A percentile compares a stretch with the other conserved stretches of the same genome.
These are phyloP conservation scores for Ceratocystis alfenasii DNA, from an alignment of 2,329 filamentous ascomycete species.

Conservation along the genomic window DNA sequence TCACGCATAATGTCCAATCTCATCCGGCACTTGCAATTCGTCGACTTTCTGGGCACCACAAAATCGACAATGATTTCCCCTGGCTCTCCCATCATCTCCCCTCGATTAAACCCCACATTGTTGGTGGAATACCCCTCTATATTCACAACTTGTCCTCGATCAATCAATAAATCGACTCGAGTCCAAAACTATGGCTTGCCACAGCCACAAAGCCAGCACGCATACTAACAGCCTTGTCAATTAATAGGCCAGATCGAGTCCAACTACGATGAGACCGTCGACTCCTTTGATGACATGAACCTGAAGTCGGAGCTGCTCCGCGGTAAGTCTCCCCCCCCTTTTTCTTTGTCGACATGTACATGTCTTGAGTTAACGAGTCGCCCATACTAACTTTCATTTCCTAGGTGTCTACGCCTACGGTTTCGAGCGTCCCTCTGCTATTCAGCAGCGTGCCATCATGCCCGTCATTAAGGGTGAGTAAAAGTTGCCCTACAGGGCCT, in stretches of 20 bases:
- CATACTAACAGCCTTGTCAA: constrained; percentile 10
- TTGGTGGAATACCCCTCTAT: constrained; percentile 3
- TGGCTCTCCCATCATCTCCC: background rate
- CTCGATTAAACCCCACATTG: constrained; percentile 14
- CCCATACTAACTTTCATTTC: constrained; percentile 5
- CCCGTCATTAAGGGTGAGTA: constrained; percentile 95
- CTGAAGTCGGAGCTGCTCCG: constrained; percentile 95
- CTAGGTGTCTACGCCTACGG: constrained; percentile 94
- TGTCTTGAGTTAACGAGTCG: background rate
- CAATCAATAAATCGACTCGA: background rate
- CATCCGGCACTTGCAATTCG: background rate
- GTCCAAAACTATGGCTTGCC: background rate
- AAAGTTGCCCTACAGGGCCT: background rate
- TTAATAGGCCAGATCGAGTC: constrained; percentile 91
- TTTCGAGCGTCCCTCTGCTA: constrained; percentile 99
- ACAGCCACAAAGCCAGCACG: background rate
- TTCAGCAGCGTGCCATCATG: constrained; percentile 99
- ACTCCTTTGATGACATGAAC: constrained; percentile 98
- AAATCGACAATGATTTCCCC: background rate
- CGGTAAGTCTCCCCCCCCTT: constrained; percentile 37
- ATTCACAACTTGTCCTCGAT: background rate
- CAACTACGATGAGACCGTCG: constrained; percentile 99
- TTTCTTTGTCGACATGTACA: background rate
- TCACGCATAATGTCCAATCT: background rate
- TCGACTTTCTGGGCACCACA: background rate